Conservation (phyloP, 805 yeast species). For the Ogataea pini region DNA sequence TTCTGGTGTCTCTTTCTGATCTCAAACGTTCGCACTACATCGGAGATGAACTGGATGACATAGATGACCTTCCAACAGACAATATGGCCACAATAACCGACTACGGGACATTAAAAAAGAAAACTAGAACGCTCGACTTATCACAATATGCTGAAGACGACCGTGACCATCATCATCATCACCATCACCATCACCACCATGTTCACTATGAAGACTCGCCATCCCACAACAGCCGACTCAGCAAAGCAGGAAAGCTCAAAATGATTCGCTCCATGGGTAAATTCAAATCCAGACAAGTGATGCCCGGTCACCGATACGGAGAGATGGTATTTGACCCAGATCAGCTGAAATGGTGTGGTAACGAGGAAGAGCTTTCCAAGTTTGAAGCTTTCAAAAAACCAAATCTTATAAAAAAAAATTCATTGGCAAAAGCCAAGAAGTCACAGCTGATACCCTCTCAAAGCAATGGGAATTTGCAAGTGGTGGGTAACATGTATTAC, state of each 20-base stretch:
- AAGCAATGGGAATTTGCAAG: conserved; percentile 37
- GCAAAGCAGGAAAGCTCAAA: conserved; percentile 35
- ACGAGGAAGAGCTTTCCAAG: conserved; percentile 54
- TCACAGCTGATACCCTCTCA: neutral
- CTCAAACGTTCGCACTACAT: conserved; percentile 5
- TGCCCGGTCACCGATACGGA: conserved; percentile 36
- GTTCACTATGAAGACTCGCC: conserved; percentile 7
- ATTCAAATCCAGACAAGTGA: conserved; percentile 26
- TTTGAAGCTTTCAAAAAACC: conserved; percentile 49
- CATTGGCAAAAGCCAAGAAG: conserved; percentile 16
- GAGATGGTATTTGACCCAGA: conserved; percentile 57
- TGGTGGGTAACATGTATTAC: conserved; percentile 58
- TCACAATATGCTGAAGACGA: conserved; percentile 30
- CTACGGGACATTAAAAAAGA: conserved; percentile 24
- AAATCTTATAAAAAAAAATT: conserved; percentile 33
- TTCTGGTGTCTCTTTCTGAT: neutral
- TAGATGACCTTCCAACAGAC: conserved; percentile 28
- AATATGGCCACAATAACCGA: conserved; percentile 33
- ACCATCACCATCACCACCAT: conserved; percentile 11
- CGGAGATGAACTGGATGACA: conserved; percentile 27
- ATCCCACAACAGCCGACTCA: conserved; percentile 26
- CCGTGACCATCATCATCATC: conserved; percentile 12
- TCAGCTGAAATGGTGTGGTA: conserved; percentile 62
- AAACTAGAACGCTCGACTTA: conserved; percentile 30
- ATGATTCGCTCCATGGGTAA: conserved; percentile 33